Evolutionary conservation across 2,329 filamentous ascomycete genomes (phyloP), one percentile per base, ranked within the genome.

Genomic region (Phialocephala subalpina): DNA sequence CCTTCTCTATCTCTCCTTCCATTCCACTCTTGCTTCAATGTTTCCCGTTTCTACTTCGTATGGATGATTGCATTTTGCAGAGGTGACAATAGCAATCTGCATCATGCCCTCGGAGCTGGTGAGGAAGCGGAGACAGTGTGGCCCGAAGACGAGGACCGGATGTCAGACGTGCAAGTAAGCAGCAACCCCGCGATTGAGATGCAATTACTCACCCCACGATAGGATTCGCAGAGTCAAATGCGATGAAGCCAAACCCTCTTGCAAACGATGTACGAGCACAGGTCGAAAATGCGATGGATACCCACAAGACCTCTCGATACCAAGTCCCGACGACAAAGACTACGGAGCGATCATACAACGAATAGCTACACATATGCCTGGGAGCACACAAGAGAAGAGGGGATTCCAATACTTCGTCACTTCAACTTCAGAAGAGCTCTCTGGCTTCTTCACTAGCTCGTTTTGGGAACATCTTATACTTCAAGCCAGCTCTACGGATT

Each of bases 381-480:
- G 73, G 18, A 73, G 35, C 45, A 33, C 66, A 5, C 58, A 71
- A 35, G 74, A 76, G 62, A 70, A 71, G 45, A 66, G 70, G 18
- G 70, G 69, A 2, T 75, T 76, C 62, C 62, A 72, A 49, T 74
- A 70, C 47, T 76, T 76, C 33, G 64, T 72, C 18, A 68, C 52
- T 2, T 60, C 71, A 22, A 76, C 74, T 18, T 70, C 71, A 14
- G 56, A 65, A 18, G 71, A 74, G 58, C 35, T 76, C 18, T 68
- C 67, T 29, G 73, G 74, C 8, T 75, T 73, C 56, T 76, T 72
- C 56, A 60, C 70, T 1, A 56, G 61, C 20, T 67, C 65, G 3
- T 75, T 74, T 55, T 76, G 74, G 73, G 68, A 73, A 36, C 58
- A 65, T 45, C 65, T 73, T n/a, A 63, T 75, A 53, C 64, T 75